These are phyloP conservation scores for Boletus tomentosulus DNA, from an alignment of 768 basidiomycete genomes.

Conservation along the genomic window DNA sequence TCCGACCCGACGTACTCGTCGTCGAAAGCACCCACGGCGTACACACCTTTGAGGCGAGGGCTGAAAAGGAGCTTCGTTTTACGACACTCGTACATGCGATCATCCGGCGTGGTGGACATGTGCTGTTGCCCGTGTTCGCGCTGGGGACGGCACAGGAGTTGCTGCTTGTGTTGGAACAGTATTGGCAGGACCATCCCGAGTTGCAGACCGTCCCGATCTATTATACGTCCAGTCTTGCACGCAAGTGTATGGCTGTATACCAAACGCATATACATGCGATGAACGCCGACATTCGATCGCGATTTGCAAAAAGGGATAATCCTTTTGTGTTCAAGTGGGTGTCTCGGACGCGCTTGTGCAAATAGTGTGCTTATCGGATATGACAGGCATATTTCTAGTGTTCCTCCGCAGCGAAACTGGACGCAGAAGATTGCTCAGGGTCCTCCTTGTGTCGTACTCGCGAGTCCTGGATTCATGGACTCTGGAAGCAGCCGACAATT, in stretches of 20 bases:
- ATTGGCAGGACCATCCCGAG: slow-evolving; percentile 93
- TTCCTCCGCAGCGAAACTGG: slow-evolving; percentile 72
- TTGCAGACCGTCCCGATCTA: slow-evolving; percentile 90
- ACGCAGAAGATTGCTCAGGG: slow-evolving; percentile 87
- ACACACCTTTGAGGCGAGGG: slow-evolving; percentile 79
- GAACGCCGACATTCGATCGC: slow-evolving; percentile 84
- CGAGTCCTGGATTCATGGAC: slow-evolving; percentile 92
- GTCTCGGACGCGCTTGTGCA: background rate
- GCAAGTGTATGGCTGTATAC: slow-evolving; percentile 97
- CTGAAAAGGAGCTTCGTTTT: slow-evolving; percentile 88
- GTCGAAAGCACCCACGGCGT: slow-evolving; percentile 97
- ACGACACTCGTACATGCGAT: slow-evolving; percentile 89
- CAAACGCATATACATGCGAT: slow-evolving; percentile 96
- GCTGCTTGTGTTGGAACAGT: slow-evolving; percentile 89
- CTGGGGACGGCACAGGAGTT: slow-evolving; percentile 94
- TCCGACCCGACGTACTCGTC: slow-evolving; percentile 90
- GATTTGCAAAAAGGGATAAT: slow-evolving; percentile 92
- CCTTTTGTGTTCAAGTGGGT: slow-evolving; percentile 96
- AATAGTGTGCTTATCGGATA: background rate
- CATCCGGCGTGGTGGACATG: slow-evolving; percentile 86
- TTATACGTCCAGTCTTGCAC: slow-evolving; percentile 89
- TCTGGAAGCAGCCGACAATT: slow-evolving; percentile 86
- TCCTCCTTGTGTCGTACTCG: slow-evolving; percentile 92
- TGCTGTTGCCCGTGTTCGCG: slow-evolving; percentile 92
- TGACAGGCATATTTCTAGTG: slow-evolving; percentile 70